Evolutionary conservation across 2,329 filamentous ascomycete genomes (phyloP).

Genomic region (Botrytis aclada): DNA sequence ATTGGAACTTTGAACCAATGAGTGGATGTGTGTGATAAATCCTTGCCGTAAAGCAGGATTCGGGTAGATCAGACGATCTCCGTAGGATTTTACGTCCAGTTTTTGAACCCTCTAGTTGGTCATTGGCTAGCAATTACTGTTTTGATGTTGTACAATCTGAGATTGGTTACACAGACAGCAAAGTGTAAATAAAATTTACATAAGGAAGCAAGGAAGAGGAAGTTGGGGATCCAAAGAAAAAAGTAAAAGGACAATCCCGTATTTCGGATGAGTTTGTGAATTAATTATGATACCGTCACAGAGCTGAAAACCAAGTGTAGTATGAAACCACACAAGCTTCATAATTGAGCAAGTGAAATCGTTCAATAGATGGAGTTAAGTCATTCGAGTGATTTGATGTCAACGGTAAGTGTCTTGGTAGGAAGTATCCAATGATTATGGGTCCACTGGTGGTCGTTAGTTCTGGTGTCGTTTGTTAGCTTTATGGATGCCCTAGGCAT

Average conservation of each 20-base stretch:
- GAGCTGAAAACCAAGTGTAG: neutral
- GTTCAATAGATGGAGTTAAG: neutral
- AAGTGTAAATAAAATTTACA: neutral
- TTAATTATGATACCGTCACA: neutral
- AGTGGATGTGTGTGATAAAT: neutral
- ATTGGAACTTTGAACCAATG: neutral
- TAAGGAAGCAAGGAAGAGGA: constrained; percentile 2
- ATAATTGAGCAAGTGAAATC: neutral
- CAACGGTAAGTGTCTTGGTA: neutral
- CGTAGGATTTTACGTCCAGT: neutral
- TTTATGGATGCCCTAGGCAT: no score
- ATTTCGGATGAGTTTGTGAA: neutral
- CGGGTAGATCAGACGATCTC: constrained; percentile 20
- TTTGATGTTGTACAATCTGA: constrained; percentile 11
- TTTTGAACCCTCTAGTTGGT: neutral
- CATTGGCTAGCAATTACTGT: neutral
- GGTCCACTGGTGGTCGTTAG: no score
- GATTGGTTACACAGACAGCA: neutral
- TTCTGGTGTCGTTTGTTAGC: neutral
- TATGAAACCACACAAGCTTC: neutral
- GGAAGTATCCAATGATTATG: neutral
- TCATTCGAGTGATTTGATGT: neutral
- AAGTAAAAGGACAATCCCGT: neutral
- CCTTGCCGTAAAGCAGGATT: neutral
- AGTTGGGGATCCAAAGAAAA: neutral